phyloP scores from a whole-genome alignment of 2,329 filamentous ascomycete genomes.

The Mycosphaerella sp. region DNA sequence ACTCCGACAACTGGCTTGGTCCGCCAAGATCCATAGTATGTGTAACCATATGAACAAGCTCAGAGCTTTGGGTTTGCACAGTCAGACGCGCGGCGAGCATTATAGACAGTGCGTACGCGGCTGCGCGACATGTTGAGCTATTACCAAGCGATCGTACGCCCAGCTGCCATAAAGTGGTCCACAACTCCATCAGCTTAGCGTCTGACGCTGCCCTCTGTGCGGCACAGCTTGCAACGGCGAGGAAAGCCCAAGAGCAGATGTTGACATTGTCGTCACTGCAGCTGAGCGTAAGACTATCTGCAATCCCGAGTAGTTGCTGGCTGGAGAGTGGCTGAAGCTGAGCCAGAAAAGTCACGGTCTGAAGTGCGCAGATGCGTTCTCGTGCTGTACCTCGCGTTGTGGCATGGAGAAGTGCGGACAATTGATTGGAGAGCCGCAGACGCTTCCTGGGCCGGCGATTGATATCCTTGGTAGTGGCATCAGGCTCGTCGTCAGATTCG shows the following conservation, averaged over 20 bases:
- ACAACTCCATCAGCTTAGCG: constrained; percentile 45
- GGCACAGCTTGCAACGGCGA: constrained; percentile 63
- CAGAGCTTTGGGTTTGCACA: constrained; percentile 58
- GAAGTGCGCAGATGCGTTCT: constrained; percentile 46
- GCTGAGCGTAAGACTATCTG: constrained; percentile 16
- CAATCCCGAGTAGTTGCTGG: constrained; percentile 13
- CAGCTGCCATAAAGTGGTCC: constrained; percentile 71
- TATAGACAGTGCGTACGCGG: constrained; percentile 64
- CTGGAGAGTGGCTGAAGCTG: constrained; percentile 32
- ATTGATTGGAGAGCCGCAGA: constrained; percentile 33
- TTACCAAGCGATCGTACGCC: constrained; percentile 65
- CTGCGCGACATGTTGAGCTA: constrained; percentile 64
- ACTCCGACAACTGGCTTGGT: constrained; percentile 70
- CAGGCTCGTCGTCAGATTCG: constrained; percentile 11
- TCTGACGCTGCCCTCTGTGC: constrained; percentile 39
- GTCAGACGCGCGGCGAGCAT: constrained; percentile 63
- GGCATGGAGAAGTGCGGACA: constrained; percentile 37
- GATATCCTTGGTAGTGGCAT: constrained; percentile 12
- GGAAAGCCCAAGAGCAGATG: constrained; percentile 72
- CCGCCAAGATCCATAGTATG: constrained; percentile 74
- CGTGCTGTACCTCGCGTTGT: constrained; percentile 34
- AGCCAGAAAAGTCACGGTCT: constrained; percentile 47
- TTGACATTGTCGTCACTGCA: constrained; percentile 58
- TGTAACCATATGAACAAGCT: constrained; percentile 66
- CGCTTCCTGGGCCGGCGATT: constrained; percentile 33